Base-by-base conservation (phyloP, 331 rosid genomes). In the Dryas integrifolia region DNA sequence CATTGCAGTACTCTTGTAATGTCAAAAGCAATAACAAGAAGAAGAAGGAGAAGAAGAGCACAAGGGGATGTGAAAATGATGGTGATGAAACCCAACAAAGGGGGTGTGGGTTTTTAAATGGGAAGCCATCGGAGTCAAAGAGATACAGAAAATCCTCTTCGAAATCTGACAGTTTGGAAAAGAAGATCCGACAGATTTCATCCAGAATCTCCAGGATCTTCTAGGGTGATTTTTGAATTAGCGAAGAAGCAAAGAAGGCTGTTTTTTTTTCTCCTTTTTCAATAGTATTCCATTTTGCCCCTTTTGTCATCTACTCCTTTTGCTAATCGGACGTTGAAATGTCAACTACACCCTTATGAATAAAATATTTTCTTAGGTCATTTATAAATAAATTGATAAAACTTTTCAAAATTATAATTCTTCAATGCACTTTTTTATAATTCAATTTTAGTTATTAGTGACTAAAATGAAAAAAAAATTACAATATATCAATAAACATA, bases 141-240 rank as follows among this genome's bases (percentile, higher is more conserved):
- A 68, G 76, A 79, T 76, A 76, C 68, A 84, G 70, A 80, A 82
- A 90, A 86, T 88, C 82, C 69, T 69, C 47, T n/a, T 43, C 66
- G 50, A 86, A 87, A 86, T 86, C 78, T 80, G 96, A 88, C 88
- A 84, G 92, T 76, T 85, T 82, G 88, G 88, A 91, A 88, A 91
- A 88, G 14, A 63, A 81, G 82, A 94, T 85, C 89, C 77, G 74
- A 84, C 80, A 83, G 92, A 89, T 94, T 89, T 89, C 85, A 72
- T 77, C 39, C 47, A 82, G 78, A 84, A 89, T 94, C 97, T 88
- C 30, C 9, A 68, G 65, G 88, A 91, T 87, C 82, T 91, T 85
- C 77, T 51, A 18, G 50, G 70, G 82, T 79, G 82, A 85, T 85
- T 87, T 82, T 81, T 87, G 84, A 82, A 83, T 84, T 87, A n/a